Conservation (phyloP, 371 early-diverging fungal genomes). For the Zychaea mexicana region DNA sequence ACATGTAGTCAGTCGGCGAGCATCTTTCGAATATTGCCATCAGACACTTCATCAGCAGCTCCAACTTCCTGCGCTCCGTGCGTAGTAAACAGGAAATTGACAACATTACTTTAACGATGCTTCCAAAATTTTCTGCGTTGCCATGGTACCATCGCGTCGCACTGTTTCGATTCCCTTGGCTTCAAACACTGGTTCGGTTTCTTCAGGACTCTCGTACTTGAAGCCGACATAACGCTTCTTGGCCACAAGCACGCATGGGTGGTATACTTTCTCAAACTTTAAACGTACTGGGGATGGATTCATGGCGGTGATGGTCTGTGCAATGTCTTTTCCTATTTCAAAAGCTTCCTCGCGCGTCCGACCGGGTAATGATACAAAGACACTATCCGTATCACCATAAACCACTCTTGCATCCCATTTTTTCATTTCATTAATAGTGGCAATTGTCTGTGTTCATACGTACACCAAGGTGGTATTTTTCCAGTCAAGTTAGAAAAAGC, state of each 20-base stretch:
- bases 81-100: background rate
- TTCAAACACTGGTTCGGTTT: conserved; percentile 77
- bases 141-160: conserved; percentile 82
- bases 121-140: conserved; percentile 79
- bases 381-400: conserved; percentile 92
- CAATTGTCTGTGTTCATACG: conserved; percentile 75
- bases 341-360: conserved; percentile 74
- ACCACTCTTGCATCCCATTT: conserved; percentile 82
- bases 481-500: too few relatives aligned
- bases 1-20: too few relatives aligned
- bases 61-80: too few relatives aligned
- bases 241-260: conserved; percentile 81
- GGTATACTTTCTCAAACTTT: conserved; percentile 93
- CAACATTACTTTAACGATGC: conserved; percentile 65
- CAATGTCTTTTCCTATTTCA: conserved; percentile 77
- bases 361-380: conserved; percentile 83
- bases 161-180: conserved; percentile 97
- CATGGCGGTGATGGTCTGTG: conserved; percentile 66
- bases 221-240: conserved; percentile 93
- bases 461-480: too few relatives aligned
- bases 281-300: conserved; percentile 84
- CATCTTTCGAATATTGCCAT: too few relatives aligned
- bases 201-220: conserved; percentile 66
- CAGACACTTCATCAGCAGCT: too few relatives aligned
- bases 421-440: conserved; percentile 59